Percentiles rank a stretch among this genome's conserved stretches.
phyloP scores from a whole-genome alignment of 371 early-diverging fungal species.

The Dichotomocladium elegans region DNA sequence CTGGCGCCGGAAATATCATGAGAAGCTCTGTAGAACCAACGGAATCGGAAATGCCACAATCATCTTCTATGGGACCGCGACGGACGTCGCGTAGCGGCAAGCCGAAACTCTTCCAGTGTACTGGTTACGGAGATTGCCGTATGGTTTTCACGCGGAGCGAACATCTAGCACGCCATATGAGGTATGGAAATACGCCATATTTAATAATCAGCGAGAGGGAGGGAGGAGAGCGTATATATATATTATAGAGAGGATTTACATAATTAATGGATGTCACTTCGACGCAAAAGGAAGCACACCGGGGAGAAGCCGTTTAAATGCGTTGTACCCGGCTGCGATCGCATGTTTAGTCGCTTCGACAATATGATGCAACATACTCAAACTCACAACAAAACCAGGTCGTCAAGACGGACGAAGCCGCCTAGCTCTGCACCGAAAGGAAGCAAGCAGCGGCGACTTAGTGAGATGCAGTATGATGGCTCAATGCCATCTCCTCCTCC shows the following conservation, averaged over 20 bases:
- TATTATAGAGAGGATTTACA: not conserved
- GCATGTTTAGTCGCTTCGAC: slow-evolving; percentile 58
- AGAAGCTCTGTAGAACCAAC: slow-evolving; percentile 3
- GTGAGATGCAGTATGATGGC: not conserved
- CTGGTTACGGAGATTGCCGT: slow-evolving; percentile 47
- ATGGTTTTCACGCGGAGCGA: slow-evolving; percentile 55
- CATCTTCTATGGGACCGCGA: not conserved
- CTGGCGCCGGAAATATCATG: not conserved
- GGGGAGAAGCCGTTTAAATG: slow-evolving; percentile 59
- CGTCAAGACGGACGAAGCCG: not conserved
- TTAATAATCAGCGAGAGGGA: too few species aligned
- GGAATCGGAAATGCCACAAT: not conserved
- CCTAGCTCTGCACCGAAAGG: not conserved
- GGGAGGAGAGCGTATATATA: not conserved
- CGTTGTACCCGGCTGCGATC: slow-evolving; percentile 53
- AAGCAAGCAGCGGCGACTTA: not conserved
- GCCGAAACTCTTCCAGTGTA: slow-evolving; percentile 48
- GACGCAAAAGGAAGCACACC: slow-evolving; percentile 35
- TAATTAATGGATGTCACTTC: not conserved
- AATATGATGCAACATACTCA: slow-evolving; percentile 67
- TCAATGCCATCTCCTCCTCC: slow-evolving; percentile 16
- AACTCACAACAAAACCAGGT: slow-evolving; percentile 32
- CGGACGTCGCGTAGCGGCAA: slow-evolving; percentile 15
- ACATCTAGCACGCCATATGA: slow-evolving; percentile 48
- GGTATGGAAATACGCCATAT: too few species aligned